Conservation (phyloP, 1,284 basidiomycete genomes). For the Trametes versicolor region DNA sequence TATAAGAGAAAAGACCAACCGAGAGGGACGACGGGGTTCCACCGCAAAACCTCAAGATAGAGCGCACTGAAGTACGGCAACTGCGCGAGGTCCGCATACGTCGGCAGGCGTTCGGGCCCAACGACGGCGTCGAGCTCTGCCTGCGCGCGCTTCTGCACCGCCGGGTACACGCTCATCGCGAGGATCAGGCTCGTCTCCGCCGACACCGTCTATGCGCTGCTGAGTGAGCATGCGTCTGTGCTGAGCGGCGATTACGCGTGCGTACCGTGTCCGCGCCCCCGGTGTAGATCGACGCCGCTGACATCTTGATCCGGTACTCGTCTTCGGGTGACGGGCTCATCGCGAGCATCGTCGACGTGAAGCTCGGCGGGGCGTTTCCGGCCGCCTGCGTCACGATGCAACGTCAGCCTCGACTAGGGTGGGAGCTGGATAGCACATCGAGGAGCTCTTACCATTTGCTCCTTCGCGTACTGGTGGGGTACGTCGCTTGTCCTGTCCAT, state of each 20-base stretch:
- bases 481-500: slow-evolving; percentile 62
- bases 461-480: slow-evolving; percentile 66
- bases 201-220: slow-evolving; percentile 38
- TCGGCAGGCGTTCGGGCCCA: slow-evolving; percentile 43
- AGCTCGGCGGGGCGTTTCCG: slow-evolving; percentile 23
- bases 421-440: neutral
- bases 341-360: slow-evolving; percentile 29
- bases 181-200: slow-evolving; percentile 39
- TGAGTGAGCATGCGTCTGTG: neutral
- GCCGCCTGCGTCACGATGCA: slow-evolving; percentile 11
- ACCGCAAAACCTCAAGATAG: slow-evolving; percentile 43
- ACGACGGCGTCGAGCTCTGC: slow-evolving; percentile 44
- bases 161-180: slow-evolving; percentile 44
- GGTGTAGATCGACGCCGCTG: slow-evolving; percentile 42
- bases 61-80: slow-evolving; percentile 46
- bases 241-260: neutral
- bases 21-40: slow-evolving; percentile 41
- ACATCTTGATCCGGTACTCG: slow-evolving; percentile 40
- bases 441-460: slow-evolving; percentile 59
- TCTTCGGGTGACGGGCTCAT: slow-evolving; percentile 32
- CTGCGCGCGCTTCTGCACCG: slow-evolving; percentile 43
- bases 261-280: slow-evolving; percentile 43
- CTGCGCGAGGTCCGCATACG: slow-evolving; percentile 38
- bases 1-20: slow-evolving; percentile 26
- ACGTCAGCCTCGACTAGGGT: neutral